These are phyloP conservation scores for Lactarius trivialis DNA, from an alignment of 768 basidiomycete genomes.

Conservation along the genomic window DNA sequence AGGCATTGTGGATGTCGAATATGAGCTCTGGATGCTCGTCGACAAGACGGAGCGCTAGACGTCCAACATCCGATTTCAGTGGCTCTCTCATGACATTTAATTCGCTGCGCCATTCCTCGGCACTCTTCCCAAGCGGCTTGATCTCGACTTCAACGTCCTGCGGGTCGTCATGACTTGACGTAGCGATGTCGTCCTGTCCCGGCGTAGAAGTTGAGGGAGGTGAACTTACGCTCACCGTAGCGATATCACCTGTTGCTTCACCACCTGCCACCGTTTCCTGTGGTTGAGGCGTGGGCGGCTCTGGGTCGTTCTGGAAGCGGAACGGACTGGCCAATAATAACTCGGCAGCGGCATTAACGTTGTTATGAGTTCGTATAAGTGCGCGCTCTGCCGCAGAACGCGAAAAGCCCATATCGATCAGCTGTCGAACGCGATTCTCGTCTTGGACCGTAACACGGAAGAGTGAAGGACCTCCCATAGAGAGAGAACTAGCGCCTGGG, in stretches of 20 bases:
- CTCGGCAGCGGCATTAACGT: constrained; percentile 84
- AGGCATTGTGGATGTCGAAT: constrained; percentile 81
- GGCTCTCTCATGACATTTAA: constrained; percentile 61
- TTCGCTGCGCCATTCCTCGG: constrained; percentile 59
- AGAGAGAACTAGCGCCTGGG: constrained; percentile 29
- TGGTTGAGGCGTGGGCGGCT: constrained; percentile 32
- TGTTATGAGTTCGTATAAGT: constrained; percentile 78
- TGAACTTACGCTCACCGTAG: constrained; percentile 5
- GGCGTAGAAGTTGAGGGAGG: constrained; percentile 26
- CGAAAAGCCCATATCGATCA: constrained; percentile 96
- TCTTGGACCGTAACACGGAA: constrained; percentile 48
- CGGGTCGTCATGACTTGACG: constrained; percentile 8
- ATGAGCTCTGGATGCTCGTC: constrained; percentile 84
- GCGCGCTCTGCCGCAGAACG: constrained; percentile 84
- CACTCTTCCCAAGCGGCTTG: constrained; percentile 36
- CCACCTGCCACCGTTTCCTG: constrained; percentile 22
- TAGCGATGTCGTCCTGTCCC: constrained; percentile 28
- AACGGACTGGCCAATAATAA: constrained; percentile 77
- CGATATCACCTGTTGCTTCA: constrained; percentile 21
- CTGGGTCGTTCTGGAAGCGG: constrained; percentile 64
- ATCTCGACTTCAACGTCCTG: constrained; percentile 3
- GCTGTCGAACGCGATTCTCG: constrained; percentile 70
- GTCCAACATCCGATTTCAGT: constrained; percentile 56
- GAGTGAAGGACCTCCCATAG: constrained; percentile 30
- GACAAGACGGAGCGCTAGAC: constrained; percentile 68